Conservation (phyloP, 176 grass and related monocot species). For the Aegilops bicornis region DNA sequence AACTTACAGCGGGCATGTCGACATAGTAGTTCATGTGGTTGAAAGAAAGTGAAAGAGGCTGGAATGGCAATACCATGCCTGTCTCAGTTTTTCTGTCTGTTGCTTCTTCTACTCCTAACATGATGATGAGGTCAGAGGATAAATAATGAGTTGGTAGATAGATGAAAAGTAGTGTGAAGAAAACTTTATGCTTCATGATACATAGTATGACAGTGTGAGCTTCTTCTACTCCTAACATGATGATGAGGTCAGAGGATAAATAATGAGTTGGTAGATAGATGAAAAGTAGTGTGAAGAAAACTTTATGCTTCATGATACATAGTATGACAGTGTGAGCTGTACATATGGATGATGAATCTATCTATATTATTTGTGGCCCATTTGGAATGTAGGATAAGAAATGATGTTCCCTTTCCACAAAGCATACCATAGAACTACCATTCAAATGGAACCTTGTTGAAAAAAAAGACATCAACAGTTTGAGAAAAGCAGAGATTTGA, state of each 20-base stretch:
- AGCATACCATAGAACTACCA: background rate
- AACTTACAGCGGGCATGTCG: constrained; percentile 66
- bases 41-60: constrained; percentile 72
- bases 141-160: too few relatives aligned
- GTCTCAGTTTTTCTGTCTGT: constrained; percentile 24
- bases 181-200: too few relatives aligned
- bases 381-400: background rate
- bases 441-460: background rate
- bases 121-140: too few relatives aligned
- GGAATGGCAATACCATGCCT: constrained; percentile 75
- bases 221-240: constrained; percentile 15
- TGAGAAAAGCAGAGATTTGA: background rate
- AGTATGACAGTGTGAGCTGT: background rate
- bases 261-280: constrained; percentile 4
- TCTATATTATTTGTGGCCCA: background rate
- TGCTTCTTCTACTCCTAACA: too few relatives aligned
- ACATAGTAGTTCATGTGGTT: constrained; percentile 70
- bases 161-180: too few relatives aligned
- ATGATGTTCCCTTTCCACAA: background rate
- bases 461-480: constrained; percentile 13
- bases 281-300: constrained; percentile 17
- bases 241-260: background rate
- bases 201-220: too few relatives aligned
- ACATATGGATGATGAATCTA: background rate
- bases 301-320: background rate